These are phyloP conservation scores for Tilletia indica DNA, from an alignment of 1,284 basidiomycete genomes.

Conservation along the genomic window DNA sequence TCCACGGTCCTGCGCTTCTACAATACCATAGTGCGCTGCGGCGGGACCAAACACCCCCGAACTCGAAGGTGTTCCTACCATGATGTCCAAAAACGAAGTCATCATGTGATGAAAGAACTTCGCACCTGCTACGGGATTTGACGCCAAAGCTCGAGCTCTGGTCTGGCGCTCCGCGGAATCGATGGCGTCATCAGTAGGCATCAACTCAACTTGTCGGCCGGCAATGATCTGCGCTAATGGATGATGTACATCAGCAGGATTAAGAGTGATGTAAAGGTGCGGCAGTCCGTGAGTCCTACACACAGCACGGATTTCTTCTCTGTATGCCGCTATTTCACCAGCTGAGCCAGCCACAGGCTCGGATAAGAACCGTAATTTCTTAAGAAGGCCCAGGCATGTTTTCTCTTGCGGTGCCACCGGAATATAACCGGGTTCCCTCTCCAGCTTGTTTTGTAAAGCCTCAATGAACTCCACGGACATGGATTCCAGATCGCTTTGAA, in stretches of 20 bases:
- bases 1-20: not conserved
- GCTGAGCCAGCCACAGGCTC: not conserved
- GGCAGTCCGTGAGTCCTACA: not conserved
- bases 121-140: not conserved
- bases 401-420: not conserved
- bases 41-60: not conserved
- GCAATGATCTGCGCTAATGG: not conserved
- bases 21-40: not conserved
- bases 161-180: not conserved
- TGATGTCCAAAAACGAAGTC: not conserved
- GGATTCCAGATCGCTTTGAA: not conserved
- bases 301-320: not conserved
- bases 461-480: not conserved
- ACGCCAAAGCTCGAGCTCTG: not conserved
- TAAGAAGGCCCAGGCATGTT: not conserved
- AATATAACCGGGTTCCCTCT: not conserved
- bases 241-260: conserved; percentile 1
- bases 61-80: not conserved
- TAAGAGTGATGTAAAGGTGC: not conserved
- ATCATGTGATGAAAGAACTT: not conserved
- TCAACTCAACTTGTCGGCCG: not conserved
- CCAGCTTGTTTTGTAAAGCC: not conserved
- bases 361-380: not conserved
- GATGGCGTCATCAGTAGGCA: not conserved
- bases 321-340: not conserved